Base-by-base conservation (phyloP, 2,329 filamentous ascomycete genomes). In the Ophiostoma perfectum region DNA sequence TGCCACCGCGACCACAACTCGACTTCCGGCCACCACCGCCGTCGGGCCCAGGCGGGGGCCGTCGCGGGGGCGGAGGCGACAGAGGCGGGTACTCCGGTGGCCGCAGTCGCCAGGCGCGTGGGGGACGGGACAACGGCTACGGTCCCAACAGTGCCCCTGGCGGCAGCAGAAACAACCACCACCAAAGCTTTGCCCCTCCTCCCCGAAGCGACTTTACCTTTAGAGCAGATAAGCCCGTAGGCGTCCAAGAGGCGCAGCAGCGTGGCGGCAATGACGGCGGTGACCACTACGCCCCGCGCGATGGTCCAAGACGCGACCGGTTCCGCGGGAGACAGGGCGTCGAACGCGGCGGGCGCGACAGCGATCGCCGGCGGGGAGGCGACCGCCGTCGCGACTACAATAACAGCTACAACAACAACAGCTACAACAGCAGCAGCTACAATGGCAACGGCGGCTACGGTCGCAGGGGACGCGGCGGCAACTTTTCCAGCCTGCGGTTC, bases 201-300 rank as follows among this genome's bases (percentile, higher is more conserved):
- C 80, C 80, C 11, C 79, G 78, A 66, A 75, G 83, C 49, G 83
- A 86, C 66, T 88, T 88, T 73, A 84, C 82, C 0, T 88, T 87
- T 69, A 82, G 82, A 6, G 76, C 82, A 58, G 80, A 85, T 11
- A 83, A 82, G 66, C 84, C 85, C 3, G 72, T 80, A 0, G 83
- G 83, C 4, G 77, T 86, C 16, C 75, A 78, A 18, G 78, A 81
- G 8, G 77, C 82, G 47, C 81, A 85, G n/a, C 82, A 81, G 64
- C 83, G 84, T 6, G 72, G 82, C 18, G 8, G 49, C 8, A 14
- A 27, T 27, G 27, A 11, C 49, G 45, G 45, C 3, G 77, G 82
- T 3, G 77, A 86, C n/a, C 76, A 78, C 42, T 78, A 82, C 9
- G 73, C 75, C 1, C 71, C 70, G 6, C 68, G 72, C 11, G 75